Evolutionary conservation across 2,329 filamentous ascomycete genomes (phyloP).

Genomic region (Chalaropsis ovoidea): DNA sequence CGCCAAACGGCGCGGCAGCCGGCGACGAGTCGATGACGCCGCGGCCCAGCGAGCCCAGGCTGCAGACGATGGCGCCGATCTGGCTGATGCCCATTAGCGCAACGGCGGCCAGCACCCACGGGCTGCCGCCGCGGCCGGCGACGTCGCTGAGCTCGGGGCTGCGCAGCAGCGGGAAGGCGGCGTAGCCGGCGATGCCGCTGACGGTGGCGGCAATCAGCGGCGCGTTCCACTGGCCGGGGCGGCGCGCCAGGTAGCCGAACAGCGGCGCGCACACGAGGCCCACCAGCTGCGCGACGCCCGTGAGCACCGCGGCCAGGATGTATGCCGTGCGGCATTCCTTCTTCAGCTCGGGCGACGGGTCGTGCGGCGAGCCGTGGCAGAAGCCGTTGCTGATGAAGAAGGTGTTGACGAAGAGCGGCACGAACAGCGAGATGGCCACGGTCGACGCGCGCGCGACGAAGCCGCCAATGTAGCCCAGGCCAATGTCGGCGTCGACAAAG

Average conservation of each 20-base stretch:
- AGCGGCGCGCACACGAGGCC: conserved; percentile 75
- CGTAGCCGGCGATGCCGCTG: conserved; percentile 69
- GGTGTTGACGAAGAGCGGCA: conserved; percentile 84
- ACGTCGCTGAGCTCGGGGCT: conserved; percentile 63
- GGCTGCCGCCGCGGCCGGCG: conserved; percentile 55
- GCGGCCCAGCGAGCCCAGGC: conserved; percentile 73
- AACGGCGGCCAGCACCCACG: conserved; percentile 63
- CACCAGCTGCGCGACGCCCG: conserved; percentile 77
- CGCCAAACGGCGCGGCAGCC: not conserved
- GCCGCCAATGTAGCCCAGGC: conserved; percentile 80
- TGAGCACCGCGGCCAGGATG: conserved; percentile 73
- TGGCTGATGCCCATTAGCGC: conserved; percentile 81
- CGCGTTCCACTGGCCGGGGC: conserved; percentile 54
- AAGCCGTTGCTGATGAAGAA: conserved; percentile 76
- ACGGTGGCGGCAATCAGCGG: conserved; percentile 63
- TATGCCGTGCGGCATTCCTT: conserved; percentile 79
- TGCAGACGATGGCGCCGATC: conserved; percentile 93
- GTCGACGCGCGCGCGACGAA: conserved; percentile 92
- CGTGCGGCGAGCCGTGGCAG: conserved; percentile 57
- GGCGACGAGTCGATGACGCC: conserved; percentile 50
- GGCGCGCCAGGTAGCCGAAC: conserved; percentile 77
- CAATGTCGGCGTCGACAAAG: conserved; percentile 65
- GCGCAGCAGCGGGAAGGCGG: conserved; percentile 60
- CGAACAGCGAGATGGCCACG: conserved; percentile 88
- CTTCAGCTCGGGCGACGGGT: conserved; percentile 64